Conservation (phyloP, 2,329 filamentous ascomycete species). For the Aspergillus persii region DNA sequence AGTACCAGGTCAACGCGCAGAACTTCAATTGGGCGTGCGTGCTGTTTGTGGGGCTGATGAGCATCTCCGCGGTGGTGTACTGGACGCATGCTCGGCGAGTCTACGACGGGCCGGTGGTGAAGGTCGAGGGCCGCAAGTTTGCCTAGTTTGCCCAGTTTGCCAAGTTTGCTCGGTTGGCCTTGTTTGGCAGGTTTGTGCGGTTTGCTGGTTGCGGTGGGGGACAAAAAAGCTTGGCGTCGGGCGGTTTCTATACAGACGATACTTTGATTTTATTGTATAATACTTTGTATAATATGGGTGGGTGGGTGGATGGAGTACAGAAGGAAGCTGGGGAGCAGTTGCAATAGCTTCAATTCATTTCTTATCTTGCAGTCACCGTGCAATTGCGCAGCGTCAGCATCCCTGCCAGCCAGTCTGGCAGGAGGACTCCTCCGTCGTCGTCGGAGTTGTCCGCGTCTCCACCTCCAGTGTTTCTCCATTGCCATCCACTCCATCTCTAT, state of each 20-base stretch:
- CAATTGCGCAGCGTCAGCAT: not conserved
- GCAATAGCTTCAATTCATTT: too few relatives aligned
- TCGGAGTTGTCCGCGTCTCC: not conserved
- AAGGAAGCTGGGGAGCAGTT: too few relatives aligned
- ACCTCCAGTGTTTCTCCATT: not conserved
- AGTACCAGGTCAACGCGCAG: conserved; percentile 34
- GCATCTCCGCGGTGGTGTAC: conserved; percentile 42
- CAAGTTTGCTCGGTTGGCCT: too few relatives aligned
- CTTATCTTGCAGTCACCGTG: too few relatives aligned
- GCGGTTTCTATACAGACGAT: too few relatives aligned
- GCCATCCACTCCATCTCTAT: not conserved
- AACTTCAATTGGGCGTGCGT: conserved; percentile 53
- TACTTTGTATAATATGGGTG: too few relatives aligned
- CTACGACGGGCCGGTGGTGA: conserved; percentile 30
- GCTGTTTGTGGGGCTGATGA: conserved; percentile 43
- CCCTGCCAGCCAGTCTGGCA: not conserved
- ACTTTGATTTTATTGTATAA: too few relatives aligned
- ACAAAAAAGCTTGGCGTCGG: too few relatives aligned
- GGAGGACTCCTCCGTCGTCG: not conserved
- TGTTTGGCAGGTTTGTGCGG: not conserved
- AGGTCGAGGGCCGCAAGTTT: not conserved
- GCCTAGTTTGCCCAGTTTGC: not conserved
- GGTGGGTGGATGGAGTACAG: too few relatives aligned
- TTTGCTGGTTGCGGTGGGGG: too few relatives aligned
- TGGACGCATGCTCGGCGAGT: conserved; percentile 29